Evolutionary conservation across 305 asterid species (phyloP).

Genomic region (Plantago rigida): DNA sequence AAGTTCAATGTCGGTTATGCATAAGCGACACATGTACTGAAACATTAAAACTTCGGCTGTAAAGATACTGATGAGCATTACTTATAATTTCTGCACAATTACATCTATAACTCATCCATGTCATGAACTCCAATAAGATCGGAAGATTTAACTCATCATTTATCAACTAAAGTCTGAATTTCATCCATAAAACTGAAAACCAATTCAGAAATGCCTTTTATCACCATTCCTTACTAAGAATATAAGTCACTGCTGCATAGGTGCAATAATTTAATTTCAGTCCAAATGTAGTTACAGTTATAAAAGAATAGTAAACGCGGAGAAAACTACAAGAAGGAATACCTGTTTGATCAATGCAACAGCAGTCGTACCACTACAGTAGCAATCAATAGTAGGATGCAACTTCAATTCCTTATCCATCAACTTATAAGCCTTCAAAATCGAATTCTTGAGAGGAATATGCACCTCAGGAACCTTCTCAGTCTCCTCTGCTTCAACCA

Average conservation of each 20-base stretch:
- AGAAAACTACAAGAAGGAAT: not conserved
- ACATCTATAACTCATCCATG: too few relatives aligned
- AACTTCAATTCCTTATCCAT: conserved; percentile 92
- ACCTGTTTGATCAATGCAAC: conserved; percentile 79
- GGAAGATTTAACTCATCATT: too few relatives aligned
- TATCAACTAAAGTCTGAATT: not conserved
- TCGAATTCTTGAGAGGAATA: conserved; percentile 58
- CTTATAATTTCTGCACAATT: too few relatives aligned
- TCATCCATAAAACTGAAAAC: conserved; percentile 1
- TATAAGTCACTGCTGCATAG: not conserved
- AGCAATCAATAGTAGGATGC: conserved; percentile 78
- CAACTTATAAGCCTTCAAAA: conserved; percentile 63
- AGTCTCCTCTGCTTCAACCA: conserved; percentile 49
- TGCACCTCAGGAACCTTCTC: conserved; percentile 71
- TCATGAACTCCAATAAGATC: too few relatives aligned
- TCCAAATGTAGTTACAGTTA: too few relatives aligned
- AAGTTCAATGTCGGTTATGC: too few relatives aligned
- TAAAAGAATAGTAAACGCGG: too few relatives aligned
- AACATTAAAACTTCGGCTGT: too few relatives aligned
- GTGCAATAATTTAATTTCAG: not conserved
- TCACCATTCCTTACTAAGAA: not conserved
- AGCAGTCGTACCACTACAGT: conserved; percentile 85
- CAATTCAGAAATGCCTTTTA: not conserved
- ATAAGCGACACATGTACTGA: too few relatives aligned
- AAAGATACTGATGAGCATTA: too few relatives aligned